Percentiles rank a stretch among this genome's conserved stretches.
phyloP scores from a whole-genome alignment of 2,329 filamentous ascomycete species.

The Xylariaceae sp. region DNA sequence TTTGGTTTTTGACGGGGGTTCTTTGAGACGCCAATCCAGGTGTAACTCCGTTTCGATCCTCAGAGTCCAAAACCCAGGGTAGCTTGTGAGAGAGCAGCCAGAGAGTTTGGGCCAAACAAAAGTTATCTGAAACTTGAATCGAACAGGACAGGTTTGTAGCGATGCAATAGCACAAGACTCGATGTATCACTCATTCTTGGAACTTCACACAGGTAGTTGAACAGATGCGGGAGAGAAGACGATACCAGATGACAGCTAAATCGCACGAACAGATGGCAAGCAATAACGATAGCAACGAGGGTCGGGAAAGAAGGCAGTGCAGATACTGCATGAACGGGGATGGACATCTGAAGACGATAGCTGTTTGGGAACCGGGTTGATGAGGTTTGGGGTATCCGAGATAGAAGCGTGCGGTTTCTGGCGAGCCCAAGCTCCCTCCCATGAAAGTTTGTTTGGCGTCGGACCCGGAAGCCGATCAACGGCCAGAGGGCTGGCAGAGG shows the following conservation, averaged over 20 bases:
- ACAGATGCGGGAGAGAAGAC: too few relatives aligned
- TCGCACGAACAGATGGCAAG: constrained; percentile 7
- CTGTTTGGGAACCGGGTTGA: constrained; percentile 28
- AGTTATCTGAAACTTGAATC: constrained; percentile 14
- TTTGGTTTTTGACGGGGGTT: constrained; percentile 19
- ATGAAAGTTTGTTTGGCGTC: constrained; percentile 22
- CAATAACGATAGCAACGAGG: constrained; percentile 21
- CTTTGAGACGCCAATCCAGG: constrained; percentile 27
- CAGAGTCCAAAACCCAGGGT: constrained; percentile 5
- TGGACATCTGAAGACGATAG: constrained; percentile 30
- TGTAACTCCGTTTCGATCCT: constrained; percentile 21
- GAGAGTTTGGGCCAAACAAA: constrained; percentile 5
- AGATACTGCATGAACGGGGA: constrained; percentile 31
- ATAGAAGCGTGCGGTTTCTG: constrained; percentile 7
- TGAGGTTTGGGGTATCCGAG: constrained; percentile 26
- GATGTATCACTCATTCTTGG: constrained; percentile 1
- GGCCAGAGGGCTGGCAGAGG: constrained; percentile 13
- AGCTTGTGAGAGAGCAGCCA: constrained; percentile 2
- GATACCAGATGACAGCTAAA: not conserved
- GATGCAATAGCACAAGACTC: constrained; percentile 5
- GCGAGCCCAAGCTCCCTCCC: constrained; percentile 19
- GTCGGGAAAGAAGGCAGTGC: constrained; percentile 33
- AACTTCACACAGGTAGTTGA: too few relatives aligned
- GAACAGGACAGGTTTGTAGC: not conserved
- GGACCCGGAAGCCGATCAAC: constrained; percentile 22